Evolutionary conservation across 2,329 filamentous ascomycete genomes (phyloP).

Genomic region (Epichloe hybrida): DNA sequence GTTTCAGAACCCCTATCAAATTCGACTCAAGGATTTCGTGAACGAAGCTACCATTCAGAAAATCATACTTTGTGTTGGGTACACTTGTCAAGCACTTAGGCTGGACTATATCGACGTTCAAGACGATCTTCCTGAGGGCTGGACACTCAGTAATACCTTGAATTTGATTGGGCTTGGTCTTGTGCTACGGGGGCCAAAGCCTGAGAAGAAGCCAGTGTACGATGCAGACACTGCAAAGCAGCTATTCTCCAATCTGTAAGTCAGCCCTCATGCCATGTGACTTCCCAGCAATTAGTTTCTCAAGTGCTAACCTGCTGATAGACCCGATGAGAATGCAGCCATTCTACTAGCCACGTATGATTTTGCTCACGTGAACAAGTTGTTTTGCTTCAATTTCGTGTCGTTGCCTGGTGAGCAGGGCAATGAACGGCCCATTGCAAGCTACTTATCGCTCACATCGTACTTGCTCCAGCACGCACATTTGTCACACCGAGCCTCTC

Average conservation of each 20-base stretch:
- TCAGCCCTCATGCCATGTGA: constrained; percentile 9
- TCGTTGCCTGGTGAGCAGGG: constrained; percentile 48
- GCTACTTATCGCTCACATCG: constrained; percentile 76
- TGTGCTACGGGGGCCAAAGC: constrained; percentile 55
- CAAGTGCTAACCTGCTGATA: constrained; percentile 19
- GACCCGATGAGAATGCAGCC: constrained; percentile 66
- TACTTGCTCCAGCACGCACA: constrained; percentile 92
- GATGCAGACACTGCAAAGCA: constrained; percentile 71
- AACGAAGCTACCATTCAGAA: constrained; percentile 79
- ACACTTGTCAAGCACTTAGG: constrained; percentile 53
- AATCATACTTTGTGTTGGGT: constrained; percentile 63
- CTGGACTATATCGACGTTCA: constrained; percentile 73
- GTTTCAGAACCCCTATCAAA: constrained; percentile 88
- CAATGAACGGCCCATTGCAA: constrained; percentile 61
- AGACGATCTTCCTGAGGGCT: constrained; percentile 81
- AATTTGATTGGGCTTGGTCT: constrained; percentile 73
- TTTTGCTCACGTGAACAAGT: constrained; percentile 86
- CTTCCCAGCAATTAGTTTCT: background rate
- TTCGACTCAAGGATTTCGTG: constrained; percentile 87
- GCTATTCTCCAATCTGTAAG: constrained; percentile 67
- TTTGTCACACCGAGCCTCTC: constrained; percentile 60
- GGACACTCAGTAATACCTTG: constrained; percentile 70
- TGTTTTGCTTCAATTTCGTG: constrained; percentile 80
- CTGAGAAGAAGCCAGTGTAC: constrained; percentile 42
- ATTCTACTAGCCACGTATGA: constrained; percentile 80